Conservation (phyloP, 116 monocot genomes). For the Trichopus zeylanicus region DNA sequence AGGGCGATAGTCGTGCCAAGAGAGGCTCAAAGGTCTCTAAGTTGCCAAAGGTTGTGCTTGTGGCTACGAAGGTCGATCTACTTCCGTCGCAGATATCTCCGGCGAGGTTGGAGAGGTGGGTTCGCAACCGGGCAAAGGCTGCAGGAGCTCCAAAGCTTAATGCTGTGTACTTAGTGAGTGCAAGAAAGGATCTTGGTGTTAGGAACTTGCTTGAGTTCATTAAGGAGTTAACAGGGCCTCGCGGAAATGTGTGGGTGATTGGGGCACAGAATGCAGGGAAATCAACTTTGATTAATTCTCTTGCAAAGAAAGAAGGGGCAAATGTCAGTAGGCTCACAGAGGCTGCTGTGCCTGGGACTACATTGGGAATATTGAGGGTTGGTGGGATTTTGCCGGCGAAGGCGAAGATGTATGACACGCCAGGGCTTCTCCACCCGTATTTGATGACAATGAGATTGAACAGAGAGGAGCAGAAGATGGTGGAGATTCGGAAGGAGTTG, state of each 20-base stretch:
- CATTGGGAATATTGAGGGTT: conserved; percentile 79
- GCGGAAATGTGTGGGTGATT: conserved; percentile 94
- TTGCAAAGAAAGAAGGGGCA: conserved; percentile 71
- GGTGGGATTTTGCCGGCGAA: conserved; percentile 80
- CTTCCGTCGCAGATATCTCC: conserved; percentile 85
- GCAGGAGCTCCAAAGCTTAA: conserved; percentile 73
- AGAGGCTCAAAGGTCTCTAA: conserved; percentile 28
- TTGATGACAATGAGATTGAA: conserved; percentile 75
- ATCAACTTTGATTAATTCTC: conserved; percentile 84
- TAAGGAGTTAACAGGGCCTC: conserved; percentile 72
- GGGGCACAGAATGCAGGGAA: conserved; percentile 99
- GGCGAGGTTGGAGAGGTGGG: conserved; percentile 82
- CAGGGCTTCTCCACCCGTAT: conserved; percentile 86
- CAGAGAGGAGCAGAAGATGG: conserved; percentile 93
- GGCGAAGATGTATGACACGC: conserved; percentile 98
- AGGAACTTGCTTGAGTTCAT: conserved; percentile 75
- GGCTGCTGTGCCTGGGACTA: conserved; percentile 90
- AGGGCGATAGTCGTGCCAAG: conserved; percentile 44
- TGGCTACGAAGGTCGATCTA: conserved; percentile 82
- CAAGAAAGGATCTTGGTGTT: conserved; percentile 76
- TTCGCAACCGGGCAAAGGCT: conserved; percentile 71
- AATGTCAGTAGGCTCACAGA: conserved; percentile 74
- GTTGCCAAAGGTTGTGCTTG: conserved; percentile 72
- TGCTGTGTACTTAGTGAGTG: conserved; percentile 76
- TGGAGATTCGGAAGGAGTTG: conserved; percentile 90